Evolutionary conservation across 805 yeast species (phyloP).

Genomic region (Blastobotrys attinorum): DNA sequence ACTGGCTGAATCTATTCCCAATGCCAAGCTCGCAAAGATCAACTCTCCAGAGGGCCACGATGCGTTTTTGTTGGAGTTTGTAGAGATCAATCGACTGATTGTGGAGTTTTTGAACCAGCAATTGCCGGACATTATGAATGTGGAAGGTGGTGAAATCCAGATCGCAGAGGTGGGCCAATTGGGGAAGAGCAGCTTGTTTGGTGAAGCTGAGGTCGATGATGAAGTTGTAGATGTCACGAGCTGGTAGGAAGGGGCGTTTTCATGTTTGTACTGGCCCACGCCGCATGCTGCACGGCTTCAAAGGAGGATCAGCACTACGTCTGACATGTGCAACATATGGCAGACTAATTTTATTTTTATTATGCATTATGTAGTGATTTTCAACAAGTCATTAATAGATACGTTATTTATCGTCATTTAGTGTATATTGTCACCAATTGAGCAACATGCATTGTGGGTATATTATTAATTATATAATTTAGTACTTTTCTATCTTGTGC

Average conservation of each 20-base stretch:
- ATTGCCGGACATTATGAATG: conserved; percentile 50
- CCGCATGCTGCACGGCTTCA: background rate
- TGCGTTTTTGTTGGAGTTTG: conserved; percentile 88
- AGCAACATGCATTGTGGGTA: too few relatives aligned
- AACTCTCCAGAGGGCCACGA: conserved; percentile 96
- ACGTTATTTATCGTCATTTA: too few relatives aligned
- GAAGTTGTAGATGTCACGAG: conserved; percentile 76
- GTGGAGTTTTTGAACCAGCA: conserved; percentile 53
- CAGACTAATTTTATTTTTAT: too few relatives aligned
- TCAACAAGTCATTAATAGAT: too few relatives aligned
- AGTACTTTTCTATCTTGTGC: too few relatives aligned
- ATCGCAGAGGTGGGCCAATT: conserved; percentile 33
- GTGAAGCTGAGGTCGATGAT: conserved; percentile 79
- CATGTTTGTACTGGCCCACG: background rate
- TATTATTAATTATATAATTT: too few relatives aligned
- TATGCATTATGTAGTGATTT: background rate
- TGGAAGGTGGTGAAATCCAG: conserved; percentile 29
- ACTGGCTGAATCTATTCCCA: conserved; percentile 66
- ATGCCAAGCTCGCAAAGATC: conserved; percentile 59
- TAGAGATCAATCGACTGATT: conserved; percentile 65
- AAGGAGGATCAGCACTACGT: background rate
- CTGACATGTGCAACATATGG: background rate
- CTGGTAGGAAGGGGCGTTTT: too few relatives aligned
- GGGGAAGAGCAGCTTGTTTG: conserved; percentile 54
- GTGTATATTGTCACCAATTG: too few relatives aligned